Evolutionary conservation across 768 basidiomycete genomes (phyloP), one percentile per base, ranked within the genome.

Genomic region (Collybiopsis confluens): DNA sequence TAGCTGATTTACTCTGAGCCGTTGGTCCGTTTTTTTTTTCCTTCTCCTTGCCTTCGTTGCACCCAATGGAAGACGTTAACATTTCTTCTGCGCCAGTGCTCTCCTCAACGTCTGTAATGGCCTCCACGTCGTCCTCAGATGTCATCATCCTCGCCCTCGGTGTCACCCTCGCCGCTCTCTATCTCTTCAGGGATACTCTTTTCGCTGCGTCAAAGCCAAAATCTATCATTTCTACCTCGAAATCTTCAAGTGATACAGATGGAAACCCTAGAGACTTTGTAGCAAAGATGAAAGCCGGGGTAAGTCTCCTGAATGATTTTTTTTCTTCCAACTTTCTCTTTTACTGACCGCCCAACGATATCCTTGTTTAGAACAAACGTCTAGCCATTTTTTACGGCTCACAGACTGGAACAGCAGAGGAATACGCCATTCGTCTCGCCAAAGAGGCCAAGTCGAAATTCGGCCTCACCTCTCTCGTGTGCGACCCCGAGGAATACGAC

Each of bases 401-500:
- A 20, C 96, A 99, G 67, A 99, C 96, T 0, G 96, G 96, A 54
- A 99, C 96, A 15, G 96, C 96, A 2, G 97, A 98, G 70, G 96
- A 99, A 69, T 97, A 95, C 61, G 95, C 95, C 38, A 93, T 96
- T 61, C 90, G 97, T 68, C 81, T 99, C 9, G 96, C 96, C 13
- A 98, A 98, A 74, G 96, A 99, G 68, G 93, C 92, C 37, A 99
- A 99, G 72, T 81, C 90, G 56, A 92, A 96, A 65, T 99, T 92
- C 58, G 96, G 96, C 45, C 79, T 98, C 15, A 88, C 92, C 9
- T 97, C 94, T 6, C 85, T 98, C 52, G 96, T 99, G 15, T 97
- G 94, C 64, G 96, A 99, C 65, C 94, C 95, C 2, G 97, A 99
- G 69, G 96, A 99, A 70, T 98, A 98, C 68, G 97, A 98, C 66